phyloP scores from a whole-genome alignment of 495 filamentous ascomycete genomes.

The Podospora conica region DNA sequence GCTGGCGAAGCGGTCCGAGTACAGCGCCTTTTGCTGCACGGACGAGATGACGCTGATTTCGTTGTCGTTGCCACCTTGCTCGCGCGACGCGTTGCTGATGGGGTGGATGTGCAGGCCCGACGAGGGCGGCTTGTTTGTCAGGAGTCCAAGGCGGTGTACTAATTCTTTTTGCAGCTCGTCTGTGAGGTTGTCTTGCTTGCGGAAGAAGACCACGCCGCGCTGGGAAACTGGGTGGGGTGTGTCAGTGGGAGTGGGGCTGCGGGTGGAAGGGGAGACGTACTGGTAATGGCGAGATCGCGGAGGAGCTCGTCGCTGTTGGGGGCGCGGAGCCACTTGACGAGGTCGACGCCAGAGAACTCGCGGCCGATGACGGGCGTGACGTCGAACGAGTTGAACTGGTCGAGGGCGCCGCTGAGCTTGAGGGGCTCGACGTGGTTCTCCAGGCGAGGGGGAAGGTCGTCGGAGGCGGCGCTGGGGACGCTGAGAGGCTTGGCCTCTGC shows the following conservation, averaged over 20 bases:
- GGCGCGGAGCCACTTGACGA: conserved; percentile 57
- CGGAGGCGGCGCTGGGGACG: not conserved
- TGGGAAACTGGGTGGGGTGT: conserved; percentile 57
- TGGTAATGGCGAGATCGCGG: conserved; percentile 54
- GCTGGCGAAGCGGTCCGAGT: conserved; percentile 31
- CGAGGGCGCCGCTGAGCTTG: conserved; percentile 46
- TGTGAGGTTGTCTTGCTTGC: conserved; percentile 59
- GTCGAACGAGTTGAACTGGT: conserved; percentile 55
- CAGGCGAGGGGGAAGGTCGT: conserved; percentile 13
- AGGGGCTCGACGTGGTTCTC: conserved; percentile 38
- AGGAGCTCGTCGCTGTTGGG: conserved; percentile 61
- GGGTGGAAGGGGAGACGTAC: conserved; percentile 8
- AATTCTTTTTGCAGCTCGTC: conserved; percentile 65
- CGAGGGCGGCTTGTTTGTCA: conserved; percentile 60
- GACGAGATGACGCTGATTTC: conserved; percentile 71
- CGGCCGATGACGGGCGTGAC: conserved; percentile 63
- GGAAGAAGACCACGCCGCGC: conserved; percentile 78
- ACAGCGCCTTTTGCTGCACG: conserved; percentile 51
- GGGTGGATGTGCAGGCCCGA: conserved; percentile 70
- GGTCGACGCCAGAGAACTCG: conserved; percentile 54
- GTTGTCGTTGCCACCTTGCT: conserved; percentile 53
- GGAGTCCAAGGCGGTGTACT: conserved; percentile 57
- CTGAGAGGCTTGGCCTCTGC: not conserved
- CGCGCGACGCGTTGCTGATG: conserved; percentile 55
- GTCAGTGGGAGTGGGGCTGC: not conserved